phyloP scores from a whole-genome alignment of 2,329 filamentous ascomycete genomes.

The Huntiella savannae region DNA sequence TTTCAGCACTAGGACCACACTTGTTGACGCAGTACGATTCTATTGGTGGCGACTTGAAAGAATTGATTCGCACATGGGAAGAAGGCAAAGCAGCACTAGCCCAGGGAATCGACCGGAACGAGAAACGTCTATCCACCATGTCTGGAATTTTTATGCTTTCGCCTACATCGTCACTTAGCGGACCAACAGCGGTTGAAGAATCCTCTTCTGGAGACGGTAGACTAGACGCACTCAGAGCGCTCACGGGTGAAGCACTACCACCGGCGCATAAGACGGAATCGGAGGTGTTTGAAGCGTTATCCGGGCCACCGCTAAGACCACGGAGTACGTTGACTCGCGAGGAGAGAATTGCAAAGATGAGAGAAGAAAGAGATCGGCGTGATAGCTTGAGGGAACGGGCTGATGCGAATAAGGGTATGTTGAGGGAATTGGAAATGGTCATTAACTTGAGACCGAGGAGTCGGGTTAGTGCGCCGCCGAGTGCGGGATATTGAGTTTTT shows the following conservation, averaged over 20 bases:
- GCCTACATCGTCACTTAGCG: conserved; percentile 44
- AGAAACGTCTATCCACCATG: conserved; percentile 47
- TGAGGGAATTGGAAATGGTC: conserved; percentile 80
- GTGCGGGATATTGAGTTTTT: conserved; percentile 11
- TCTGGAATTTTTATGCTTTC: conserved; percentile 32
- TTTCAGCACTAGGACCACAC: conserved; percentile 56
- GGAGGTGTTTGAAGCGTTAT: conserved; percentile 76
- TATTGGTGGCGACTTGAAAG: conserved; percentile 70
- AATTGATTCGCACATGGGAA: conserved; percentile 70
- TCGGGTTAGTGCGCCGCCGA: conserved; percentile 18
- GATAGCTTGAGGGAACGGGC: conserved; percentile 52
- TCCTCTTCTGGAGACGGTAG: conserved; percentile 16
- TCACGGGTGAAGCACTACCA: conserved; percentile 51
- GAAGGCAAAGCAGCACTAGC: conserved; percentile 68
- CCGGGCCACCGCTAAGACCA: conserved; percentile 48
- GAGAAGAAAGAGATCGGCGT: conserved; percentile 64
- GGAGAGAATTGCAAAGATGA: conserved; percentile 72
- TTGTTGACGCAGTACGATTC: conserved; percentile 86
- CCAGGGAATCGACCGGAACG: conserved; percentile 63
- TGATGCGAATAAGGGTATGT: conserved; percentile 74
- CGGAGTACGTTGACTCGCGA: conserved; percentile 59
- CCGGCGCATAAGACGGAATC: conserved; percentile 32
- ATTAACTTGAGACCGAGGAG: conserved; percentile 38
- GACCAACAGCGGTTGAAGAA: conserved; percentile 43
- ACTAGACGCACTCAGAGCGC: conserved; percentile 49